Evolutionary conservation across 352 stramenopile genomes (phyloP).

Genomic region (Phytophthora boehmeriae): DNA sequence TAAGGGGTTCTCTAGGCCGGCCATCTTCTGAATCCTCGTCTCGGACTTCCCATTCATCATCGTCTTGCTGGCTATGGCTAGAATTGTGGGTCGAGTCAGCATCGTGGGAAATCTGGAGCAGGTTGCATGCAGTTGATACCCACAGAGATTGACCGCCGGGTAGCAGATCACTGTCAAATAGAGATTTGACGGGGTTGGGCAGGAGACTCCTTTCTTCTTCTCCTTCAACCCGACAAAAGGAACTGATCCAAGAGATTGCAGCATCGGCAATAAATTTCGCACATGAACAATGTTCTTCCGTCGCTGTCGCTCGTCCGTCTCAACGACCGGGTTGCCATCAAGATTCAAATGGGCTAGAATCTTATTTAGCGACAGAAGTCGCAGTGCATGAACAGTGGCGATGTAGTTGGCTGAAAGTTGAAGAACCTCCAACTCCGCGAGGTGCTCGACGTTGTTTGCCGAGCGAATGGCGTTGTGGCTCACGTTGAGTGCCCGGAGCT

Average conservation of each 20-base stretch:
- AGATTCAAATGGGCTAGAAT: conserved; percentile 69
- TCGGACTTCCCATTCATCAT: conserved; percentile 32
- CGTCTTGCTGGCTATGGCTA: conserved; percentile 17
- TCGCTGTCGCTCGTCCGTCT: conserved; percentile 66
- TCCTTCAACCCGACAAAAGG: conserved; percentile 52
- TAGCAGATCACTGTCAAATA: conserved; percentile 56
- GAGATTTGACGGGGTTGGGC: conserved; percentile 28
- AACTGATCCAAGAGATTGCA: conserved; percentile 70
- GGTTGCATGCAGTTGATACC: conserved; percentile 62
- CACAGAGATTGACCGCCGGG: conserved; percentile 43
- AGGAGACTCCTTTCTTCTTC: conserved; percentile 48
- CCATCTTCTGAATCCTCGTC: conserved; percentile 43
- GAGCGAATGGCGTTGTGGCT: conserved; percentile 59
- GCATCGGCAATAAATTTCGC: conserved; percentile 71
- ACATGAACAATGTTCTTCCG: conserved; percentile 80
- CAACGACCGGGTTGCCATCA: conserved; percentile 75
- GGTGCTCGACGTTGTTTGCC: conserved; percentile 81
- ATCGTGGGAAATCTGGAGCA: conserved; percentile 62
- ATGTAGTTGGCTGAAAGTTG: conserved; percentile 61
- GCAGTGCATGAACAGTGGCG: conserved; percentile 50
- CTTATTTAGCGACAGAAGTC: conserved; percentile 79
- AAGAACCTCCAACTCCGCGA: conserved; percentile 64
- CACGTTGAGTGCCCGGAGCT: conserved; percentile 67
- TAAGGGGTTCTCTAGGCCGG: conserved; percentile 40
- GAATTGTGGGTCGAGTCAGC: conserved; percentile 1